Base-by-base conservation (phyloP, 176 grass and related monocot genomes). In the Zoysia pacifica region DNA sequence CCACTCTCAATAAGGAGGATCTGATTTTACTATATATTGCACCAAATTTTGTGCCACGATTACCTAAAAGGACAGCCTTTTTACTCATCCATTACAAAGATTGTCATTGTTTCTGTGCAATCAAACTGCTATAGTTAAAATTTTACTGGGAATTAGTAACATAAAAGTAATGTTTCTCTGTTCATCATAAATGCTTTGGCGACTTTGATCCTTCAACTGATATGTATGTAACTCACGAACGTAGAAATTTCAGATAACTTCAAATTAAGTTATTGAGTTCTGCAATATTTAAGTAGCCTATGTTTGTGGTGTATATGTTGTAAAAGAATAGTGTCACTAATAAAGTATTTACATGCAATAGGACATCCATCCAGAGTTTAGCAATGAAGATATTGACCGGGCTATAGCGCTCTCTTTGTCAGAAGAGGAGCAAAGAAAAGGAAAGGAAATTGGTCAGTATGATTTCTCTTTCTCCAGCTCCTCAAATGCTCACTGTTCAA, bases 341-440 rank as follows among this genome's bases (percentile, higher is more conserved):
- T 81, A 13, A 59, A 77, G 46, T 84, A 38, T 79, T 67, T 46
- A 49, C 72, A 86, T 77, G 64, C 12, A 75, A 81, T 75, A 94
- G 92, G 88, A 91, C 86, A 42, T 61, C 18, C 28, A 72, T 68
- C 79, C 83, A 47, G 86, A 91, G 48, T 85, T 87, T 75, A 90
- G 92, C 76, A 91, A 91, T 82, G 95, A 94, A 49, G 95, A 94
- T 87, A 93, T 98, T 48, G 83, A 91, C 12, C 92, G 69, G 81
- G 95, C 95, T 77, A 98, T 98, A 91, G 92, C 90, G 48, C 90
- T 98, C 65, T 98, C 95, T 78, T 43, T 98, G 79, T 82, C 35
- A 40, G 95, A 98, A 83, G 90, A 98, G 83, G 95, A 93, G 76
- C 75, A 91, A 52, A 89, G 87, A 67, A 93, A 87, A 56, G 12